phyloP scores from a whole-genome alignment of 2,329 filamentous ascomycete species.

The Colletotrichum chrysophilum region DNA sequence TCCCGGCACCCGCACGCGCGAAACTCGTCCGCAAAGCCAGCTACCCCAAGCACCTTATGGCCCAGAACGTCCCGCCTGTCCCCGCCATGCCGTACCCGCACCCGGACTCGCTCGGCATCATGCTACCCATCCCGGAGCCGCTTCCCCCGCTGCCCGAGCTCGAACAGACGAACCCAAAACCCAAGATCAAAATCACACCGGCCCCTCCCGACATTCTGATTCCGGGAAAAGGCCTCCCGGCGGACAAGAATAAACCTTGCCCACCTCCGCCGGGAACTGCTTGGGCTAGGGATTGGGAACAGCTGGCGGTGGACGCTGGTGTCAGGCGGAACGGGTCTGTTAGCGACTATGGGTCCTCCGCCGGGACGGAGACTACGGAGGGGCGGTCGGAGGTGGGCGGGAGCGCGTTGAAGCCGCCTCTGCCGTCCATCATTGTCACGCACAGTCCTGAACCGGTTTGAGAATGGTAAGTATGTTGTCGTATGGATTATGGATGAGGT shows the following conservation, averaged over 20 bases:
- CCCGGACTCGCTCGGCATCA: constrained; percentile 19
- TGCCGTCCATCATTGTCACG: constrained; percentile 21
- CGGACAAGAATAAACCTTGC: constrained; percentile 7
- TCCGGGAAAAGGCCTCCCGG: constrained; percentile 3
- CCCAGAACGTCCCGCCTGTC: neutral
- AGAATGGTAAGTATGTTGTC: neutral
- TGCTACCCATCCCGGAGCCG: constrained; percentile 14
- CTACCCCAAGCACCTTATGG: neutral
- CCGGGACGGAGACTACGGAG: neutral
- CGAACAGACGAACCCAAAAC: neutral
- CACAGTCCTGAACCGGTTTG: constrained; percentile 4
- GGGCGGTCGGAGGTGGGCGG: neutral
- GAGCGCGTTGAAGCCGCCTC: neutral
- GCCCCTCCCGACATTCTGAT: constrained; percentile 13
- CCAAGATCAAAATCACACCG: constrained; percentile 4
- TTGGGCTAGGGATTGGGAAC: constrained; percentile 23
- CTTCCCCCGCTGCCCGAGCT: constrained; percentile 13
- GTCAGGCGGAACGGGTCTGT: constrained; percentile 16
- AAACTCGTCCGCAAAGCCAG: constrained; percentile 14
- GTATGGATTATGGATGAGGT: neutral
- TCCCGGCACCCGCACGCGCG: constrained; percentile 4
- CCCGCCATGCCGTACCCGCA: constrained; percentile 8
- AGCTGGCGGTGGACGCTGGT: constrained; percentile 19
- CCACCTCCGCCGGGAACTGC: constrained; percentile 22
- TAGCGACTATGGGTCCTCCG: constrained; percentile 14